phyloP scores from a whole-genome alignment of 768 basidiomycete genomes.

The Candolleomyces eurysporus region DNA sequence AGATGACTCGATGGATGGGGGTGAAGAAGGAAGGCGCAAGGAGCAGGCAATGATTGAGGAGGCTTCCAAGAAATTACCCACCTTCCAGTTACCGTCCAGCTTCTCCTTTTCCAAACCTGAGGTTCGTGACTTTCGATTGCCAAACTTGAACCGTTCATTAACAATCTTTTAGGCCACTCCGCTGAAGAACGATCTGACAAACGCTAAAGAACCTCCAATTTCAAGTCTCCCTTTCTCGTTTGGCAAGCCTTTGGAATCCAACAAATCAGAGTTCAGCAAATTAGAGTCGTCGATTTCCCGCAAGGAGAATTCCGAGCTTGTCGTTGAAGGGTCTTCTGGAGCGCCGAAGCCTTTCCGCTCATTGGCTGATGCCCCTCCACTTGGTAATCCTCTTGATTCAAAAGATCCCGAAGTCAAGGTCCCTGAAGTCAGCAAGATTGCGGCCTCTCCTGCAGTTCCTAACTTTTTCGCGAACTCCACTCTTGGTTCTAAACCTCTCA shows the following conservation, averaged over 20 bases:
- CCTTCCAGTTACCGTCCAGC: constrained; percentile 57
- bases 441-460: constrained; percentile 37
- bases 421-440: neutral
- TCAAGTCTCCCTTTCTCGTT: constrained; percentile 64
- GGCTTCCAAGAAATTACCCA: constrained; percentile 51
- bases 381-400: constrained; percentile 8
- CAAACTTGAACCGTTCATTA: constrained; percentile 2
- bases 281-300: neutral
- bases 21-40: constrained; percentile 34
- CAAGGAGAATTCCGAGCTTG: constrained; percentile 7
- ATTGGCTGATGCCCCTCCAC: constrained; percentile 9
- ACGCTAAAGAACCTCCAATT: constrained; percentile 67
- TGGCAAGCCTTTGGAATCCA: constrained; percentile 5
- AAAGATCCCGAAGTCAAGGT: constrained; percentile 11
- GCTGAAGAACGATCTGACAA: constrained; percentile 36
- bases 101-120: constrained; percentile 62
- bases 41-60: constrained; percentile 52
- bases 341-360: constrained; percentile 5
- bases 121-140: constrained; percentile 16
- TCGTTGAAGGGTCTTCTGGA: neutral
- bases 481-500: constrained; percentile 39
- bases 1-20: constrained; percentile 46
- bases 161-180: constrained; percentile 26
- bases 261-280: neutral
- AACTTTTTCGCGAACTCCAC: constrained; percentile 65